phyloP scores from a whole-genome alignment of 2,329 filamentous ascomycete genomes.

The Alternaria infectoria region DNA sequence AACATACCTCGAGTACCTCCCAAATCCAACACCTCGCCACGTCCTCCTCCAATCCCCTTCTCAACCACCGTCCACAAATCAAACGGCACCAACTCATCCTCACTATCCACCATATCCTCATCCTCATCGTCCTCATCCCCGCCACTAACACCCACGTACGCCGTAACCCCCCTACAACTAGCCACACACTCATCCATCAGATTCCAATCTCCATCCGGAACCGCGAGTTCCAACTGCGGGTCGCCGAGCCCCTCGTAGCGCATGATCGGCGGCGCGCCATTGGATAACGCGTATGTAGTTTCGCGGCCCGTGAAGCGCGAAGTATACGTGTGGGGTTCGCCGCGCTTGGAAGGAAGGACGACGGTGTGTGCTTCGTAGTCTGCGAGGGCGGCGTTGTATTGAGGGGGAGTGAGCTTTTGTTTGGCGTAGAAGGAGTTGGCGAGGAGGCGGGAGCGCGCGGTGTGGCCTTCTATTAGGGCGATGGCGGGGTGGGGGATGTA shows the following conservation, averaged over 20 bases:
- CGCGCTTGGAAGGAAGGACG: background rate
- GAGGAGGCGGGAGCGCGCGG: constrained; percentile 14
- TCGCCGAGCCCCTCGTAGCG: constrained; percentile 19
- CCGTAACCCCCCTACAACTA: constrained; percentile 9
- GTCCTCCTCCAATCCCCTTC: background rate
- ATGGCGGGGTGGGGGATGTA: constrained; percentile 35
- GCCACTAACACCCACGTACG: constrained; percentile 14
- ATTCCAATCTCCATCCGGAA: constrained; percentile 1
- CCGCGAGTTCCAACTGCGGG: constrained; percentile 1
- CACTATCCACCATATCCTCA: constrained; percentile 1
- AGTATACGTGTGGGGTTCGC: background rate
- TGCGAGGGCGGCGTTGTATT: background rate
- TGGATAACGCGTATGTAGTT: constrained; percentile 13
- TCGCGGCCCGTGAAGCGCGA: background rate
- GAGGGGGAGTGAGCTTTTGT: background rate
- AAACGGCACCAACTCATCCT: constrained; percentile 15
- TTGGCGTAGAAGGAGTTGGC: background rate
- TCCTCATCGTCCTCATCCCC: background rate
- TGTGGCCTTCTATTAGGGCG: constrained; percentile 31
- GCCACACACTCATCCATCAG: constrained; percentile 29
- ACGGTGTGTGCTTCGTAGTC: constrained; percentile 1
- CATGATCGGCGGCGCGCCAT: constrained; percentile 20
- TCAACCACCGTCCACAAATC: constrained; percentile 27
- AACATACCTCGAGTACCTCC: constrained; percentile 17
- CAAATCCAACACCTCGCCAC: background rate